Base-by-base conservation (phyloP, 495 filamentous ascomycete species). In the Rusavskia elegans region DNA sequence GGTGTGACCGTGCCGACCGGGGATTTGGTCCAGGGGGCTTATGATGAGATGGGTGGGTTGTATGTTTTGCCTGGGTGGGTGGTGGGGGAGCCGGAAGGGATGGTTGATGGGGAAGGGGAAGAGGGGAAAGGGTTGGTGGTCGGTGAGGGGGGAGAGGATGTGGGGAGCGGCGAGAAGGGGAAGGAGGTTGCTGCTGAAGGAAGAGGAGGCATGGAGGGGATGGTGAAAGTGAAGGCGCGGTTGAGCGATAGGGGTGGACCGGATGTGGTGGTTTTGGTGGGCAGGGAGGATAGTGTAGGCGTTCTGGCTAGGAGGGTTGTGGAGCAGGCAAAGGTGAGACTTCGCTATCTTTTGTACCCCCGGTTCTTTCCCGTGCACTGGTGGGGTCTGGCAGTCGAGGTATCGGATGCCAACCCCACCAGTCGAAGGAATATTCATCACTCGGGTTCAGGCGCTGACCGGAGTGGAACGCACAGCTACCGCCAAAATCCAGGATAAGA, bases 51-150 rank as follows among this genome's bases (percentile, higher is more conserved):
- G 42, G 89, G 89, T 0, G 81, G 79, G 41, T 71, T 82, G 52
- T 96, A 95, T 62, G 69, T 77, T 8, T 56, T 95, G 19, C 86
- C 86, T 6, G 78, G 82, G 60, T 82, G 84, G 64, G 76, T 92
- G 23, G 79, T 89, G 9, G 70, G 75, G 48, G 84, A 89, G 63
- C 89, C 89, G 7, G 65, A 67, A 42, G 89, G 93, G 57, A 60
- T 93, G 5, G 66, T 74, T 0, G 64, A 72, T 57, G 69, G 69
- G 6, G 49, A 53, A 27, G 30, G 49, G 0, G 51, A 45, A 19
- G 58, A 61, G 38, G 38, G 29, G 55, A 59, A 21, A 54, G 52
- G n/a, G 66, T 54, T 10, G 62, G 55, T 16, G 63, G 59, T 5
- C 66, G 63, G 4, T 69, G 77, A 23, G 67, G 64, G 29, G 66